These are phyloP conservation scores for Catharanthus roseus DNA, from an alignment of 257 asterid species.

Conservation along the genomic window DNA sequence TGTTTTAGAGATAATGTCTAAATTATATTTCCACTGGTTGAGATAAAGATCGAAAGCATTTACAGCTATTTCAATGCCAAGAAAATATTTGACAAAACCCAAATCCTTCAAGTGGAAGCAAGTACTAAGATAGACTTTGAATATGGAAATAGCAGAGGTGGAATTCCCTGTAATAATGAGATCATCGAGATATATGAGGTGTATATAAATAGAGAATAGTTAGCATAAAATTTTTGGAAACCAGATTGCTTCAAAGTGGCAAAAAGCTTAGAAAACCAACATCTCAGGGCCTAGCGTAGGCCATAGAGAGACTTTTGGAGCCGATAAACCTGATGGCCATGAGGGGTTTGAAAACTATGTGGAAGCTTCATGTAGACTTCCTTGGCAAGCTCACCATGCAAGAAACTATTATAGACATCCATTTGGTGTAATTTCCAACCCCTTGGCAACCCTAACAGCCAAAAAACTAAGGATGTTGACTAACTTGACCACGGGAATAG, in stretches of 20 bases:
- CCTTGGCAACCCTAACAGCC: too few species aligned
- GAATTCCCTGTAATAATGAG: not conserved
- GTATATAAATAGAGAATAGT: not conserved
- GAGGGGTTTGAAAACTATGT: too few species aligned
- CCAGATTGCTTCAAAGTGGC: not conserved
- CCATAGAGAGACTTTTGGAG: not conserved
- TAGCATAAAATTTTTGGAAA: too few species aligned
- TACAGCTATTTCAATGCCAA: not conserved
- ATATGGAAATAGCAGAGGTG: not conserved
- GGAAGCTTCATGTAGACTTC: too few species aligned
- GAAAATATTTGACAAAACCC: not conserved
- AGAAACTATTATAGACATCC: too few species aligned
- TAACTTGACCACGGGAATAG: too few species aligned
- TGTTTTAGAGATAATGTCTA: not conserved
- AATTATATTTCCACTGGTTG: not conserved
- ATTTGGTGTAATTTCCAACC: too few species aligned
- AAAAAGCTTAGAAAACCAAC: not conserved
- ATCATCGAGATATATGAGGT: not conserved
- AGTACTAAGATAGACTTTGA: not conserved
- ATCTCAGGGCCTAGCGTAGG: not conserved
- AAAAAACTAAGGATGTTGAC: too few species aligned
- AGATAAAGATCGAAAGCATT: not conserved
- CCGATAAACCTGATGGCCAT: too few species aligned
- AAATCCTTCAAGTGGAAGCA: not conserved
- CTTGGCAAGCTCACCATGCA: too few species aligned